A percentile compares a stretch with the other conserved stretches of the same genome.
These are phyloP conservation scores for Aureobasidium uvarum DNA, from an alignment of 2,329 filamentous ascomycete genomes.

Conservation along the genomic window DNA sequence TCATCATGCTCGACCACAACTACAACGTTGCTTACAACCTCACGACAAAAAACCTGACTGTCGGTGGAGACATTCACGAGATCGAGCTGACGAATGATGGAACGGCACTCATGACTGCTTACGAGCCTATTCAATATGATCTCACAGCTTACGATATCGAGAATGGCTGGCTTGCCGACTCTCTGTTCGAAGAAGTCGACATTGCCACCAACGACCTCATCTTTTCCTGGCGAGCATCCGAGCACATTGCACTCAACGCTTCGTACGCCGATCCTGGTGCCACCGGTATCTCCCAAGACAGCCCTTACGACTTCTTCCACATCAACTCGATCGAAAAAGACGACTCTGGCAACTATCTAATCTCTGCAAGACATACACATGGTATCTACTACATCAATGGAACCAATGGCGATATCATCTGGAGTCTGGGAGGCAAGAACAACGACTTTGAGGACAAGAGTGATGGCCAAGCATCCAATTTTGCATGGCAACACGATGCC, in stretches of 20 bases:
- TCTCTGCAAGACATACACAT: slow-evolving; percentile 48
- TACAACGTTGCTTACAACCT: slow-evolving; percentile 36
- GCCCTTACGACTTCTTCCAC: slow-evolving; percentile 49
- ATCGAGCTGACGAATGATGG: slow-evolving; percentile 44
- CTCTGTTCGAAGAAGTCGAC: slow-evolving; percentile 47
- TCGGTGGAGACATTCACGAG: slow-evolving; percentile 46
- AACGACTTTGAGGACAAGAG: slow-evolving; percentile 46
- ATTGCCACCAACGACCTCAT: slow-evolving; percentile 43
- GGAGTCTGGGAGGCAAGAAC: slow-evolving; percentile 52
- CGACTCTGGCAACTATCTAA: slow-evolving; percentile 48
- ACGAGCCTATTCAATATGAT: slow-evolving; percentile 39
- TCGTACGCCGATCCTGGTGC: slow-evolving; percentile 41
- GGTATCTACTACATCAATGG: slow-evolving; percentile 48
- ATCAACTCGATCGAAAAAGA: slow-evolving; percentile 57
- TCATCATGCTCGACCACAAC: slow-evolving; percentile 39
- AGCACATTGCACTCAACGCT: slow-evolving; percentile 38
- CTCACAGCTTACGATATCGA: slow-evolving; percentile 32
- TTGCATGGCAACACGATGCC: slow-evolving; percentile 55
- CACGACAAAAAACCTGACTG: slow-evolving; percentile 38
- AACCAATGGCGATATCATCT: slow-evolving; percentile 48
- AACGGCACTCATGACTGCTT: slow-evolving; percentile 48
- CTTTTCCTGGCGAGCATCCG: slow-evolving; percentile 44
- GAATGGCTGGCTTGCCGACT: slow-evolving; percentile 47
- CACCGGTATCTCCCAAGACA: slow-evolving; percentile 40
- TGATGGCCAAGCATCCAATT: slow-evolving; percentile 47